Evolutionary conservation across 768 basidiomycete species (phyloP), one percentile per base, ranked within the genome.

Genomic region (Astraeus odoratus): DNA sequence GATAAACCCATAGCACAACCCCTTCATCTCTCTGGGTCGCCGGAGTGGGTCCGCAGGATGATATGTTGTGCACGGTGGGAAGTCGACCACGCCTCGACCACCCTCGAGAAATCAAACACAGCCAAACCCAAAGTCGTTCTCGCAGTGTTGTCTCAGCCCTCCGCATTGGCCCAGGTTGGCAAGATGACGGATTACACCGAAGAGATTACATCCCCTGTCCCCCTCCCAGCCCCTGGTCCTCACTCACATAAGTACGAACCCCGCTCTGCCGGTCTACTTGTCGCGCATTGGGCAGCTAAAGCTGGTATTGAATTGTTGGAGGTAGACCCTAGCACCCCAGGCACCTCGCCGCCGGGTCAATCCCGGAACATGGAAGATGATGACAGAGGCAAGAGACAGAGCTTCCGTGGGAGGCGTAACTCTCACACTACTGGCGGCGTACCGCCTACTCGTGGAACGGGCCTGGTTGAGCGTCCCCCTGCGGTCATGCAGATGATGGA

Each of bases 51-150:
- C 23, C 78, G 88, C 51, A 76, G 87, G 46, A 86, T 84, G 26
- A 81, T 91, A 46, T 91, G 84, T 57, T 89, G 88, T 57, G 84
- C 83, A 2, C 75, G 75, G 15, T 91, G 83, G 83, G 86, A 87
- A 57, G 60, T 74, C 33, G 73, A 83, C 38, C 70, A 82, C 45
- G 74, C 74, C n/a, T 47, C 54, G 15, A 47, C 62, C 4, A 65
- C 68, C 25, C 36, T 54, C 26, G 56, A 63, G 22, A 55, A 57
- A 0, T 35, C 48, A 18, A 16, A 35, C 6, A 23, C 51, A 10
- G 56, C 56, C 37, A 49, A 63, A 7, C 69, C 67, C 36, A 81
- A 77, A 51, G 79, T 86, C 38, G 71, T 81, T 13, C 66, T 89
- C 13, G 87, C 86, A 8, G 71, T 85, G 13, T 52, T 71, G 3